Conservation (phyloP, 2,329 filamentous ascomycete genomes). For the Colletotrichum lentis region DNA sequence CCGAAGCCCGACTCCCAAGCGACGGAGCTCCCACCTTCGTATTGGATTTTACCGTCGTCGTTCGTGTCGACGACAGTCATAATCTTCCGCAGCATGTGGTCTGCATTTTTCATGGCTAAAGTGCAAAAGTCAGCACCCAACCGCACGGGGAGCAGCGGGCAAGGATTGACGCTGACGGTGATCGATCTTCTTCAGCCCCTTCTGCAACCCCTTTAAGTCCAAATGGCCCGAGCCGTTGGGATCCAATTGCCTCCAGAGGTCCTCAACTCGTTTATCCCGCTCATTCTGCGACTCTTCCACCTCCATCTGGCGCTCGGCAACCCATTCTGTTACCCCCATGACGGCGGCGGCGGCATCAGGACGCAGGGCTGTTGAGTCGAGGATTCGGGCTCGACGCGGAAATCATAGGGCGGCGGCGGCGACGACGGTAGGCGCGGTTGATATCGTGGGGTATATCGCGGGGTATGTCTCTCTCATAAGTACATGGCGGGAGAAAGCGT, state of each 20-base stretch:
- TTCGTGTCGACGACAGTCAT: conserved; percentile 85
- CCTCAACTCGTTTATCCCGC: conserved; percentile 81
- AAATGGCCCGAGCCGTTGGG: conserved; percentile 78
- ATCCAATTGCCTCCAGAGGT: conserved; percentile 85
- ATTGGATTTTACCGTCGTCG: conserved; percentile 89
- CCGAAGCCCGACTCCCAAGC: conserved; percentile 2
- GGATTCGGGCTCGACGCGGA: conserved; percentile 45
- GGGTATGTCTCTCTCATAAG: conserved; percentile 20
- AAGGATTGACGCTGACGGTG: conserved; percentile 70
- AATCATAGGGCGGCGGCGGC: conserved; percentile 37
- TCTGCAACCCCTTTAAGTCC: conserved; percentile 84
- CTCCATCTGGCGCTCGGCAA: conserved; percentile 66
- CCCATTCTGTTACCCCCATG: conserved; percentile 60
- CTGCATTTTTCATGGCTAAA: conserved; percentile 84
- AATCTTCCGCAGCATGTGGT: conserved; percentile 81
- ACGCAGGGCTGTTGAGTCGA: conserved; percentile 38
- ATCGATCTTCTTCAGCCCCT: conserved; percentile 85
- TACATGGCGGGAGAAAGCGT: conserved; percentile 27
- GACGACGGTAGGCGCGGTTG: not conserved
- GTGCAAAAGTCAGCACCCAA: conserved; percentile 29
- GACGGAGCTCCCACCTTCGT: conserved; percentile 71
- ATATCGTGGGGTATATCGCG: conserved; percentile 4
- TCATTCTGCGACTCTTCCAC: conserved; percentile 79
- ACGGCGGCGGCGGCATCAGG: conserved; percentile 45
- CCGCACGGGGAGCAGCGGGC: conserved; percentile 10